A percentile compares a stretch with the other conserved stretches of the same genome.
phyloP scores from a whole-genome alignment of 768 basidiomycete species.

The Panaeolus cyanescens region DNA sequence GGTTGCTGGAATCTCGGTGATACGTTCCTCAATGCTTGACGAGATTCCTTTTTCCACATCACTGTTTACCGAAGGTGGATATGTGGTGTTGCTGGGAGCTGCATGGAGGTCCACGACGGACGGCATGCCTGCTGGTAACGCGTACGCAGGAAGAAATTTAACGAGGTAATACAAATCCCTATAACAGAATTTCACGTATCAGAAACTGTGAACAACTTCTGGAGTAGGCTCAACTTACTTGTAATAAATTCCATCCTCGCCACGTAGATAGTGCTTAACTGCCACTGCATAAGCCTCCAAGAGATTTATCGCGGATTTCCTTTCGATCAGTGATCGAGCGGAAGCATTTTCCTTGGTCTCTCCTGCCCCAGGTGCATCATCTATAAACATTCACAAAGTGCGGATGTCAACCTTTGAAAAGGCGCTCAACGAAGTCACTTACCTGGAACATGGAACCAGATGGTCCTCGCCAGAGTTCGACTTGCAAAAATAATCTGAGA shows the following conservation, averaged over 20 bases:
- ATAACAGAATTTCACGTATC: neutral
- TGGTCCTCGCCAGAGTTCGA: slow-evolving; percentile 58
- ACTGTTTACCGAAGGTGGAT: neutral
- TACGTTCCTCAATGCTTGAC: neutral
- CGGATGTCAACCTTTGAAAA: neutral
- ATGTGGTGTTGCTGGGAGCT: slow-evolving; percentile 1
- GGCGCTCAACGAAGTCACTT: slow-evolving; percentile 11
- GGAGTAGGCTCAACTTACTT: slow-evolving; percentile 24
- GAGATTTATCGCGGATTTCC: slow-evolving; percentile 69
- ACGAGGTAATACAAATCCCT: slow-evolving; percentile 69
- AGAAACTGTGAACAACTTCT: neutral
- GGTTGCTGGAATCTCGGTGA: neutral
- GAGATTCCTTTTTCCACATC: neutral
- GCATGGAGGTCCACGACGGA: slow-evolving; percentile 26
- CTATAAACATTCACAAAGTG: slow-evolving; percentile 13
- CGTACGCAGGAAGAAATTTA: slow-evolving; percentile 72
- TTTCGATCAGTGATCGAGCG: slow-evolving; percentile 58
- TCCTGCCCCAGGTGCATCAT: slow-evolving; percentile 18
- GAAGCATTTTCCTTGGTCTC: slow-evolving; percentile 31
- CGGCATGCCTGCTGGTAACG: slow-evolving; percentile 50
- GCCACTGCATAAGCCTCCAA: slow-evolving; percentile 67
- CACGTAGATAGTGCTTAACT: slow-evolving; percentile 70
- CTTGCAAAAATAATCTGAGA: slow-evolving; percentile 62
- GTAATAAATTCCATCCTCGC: slow-evolving; percentile 54
- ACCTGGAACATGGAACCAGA: slow-evolving; percentile 74